Conservation (phyloP, 441 rosid species). For the Bocquillonia castaneifolia region DNA sequence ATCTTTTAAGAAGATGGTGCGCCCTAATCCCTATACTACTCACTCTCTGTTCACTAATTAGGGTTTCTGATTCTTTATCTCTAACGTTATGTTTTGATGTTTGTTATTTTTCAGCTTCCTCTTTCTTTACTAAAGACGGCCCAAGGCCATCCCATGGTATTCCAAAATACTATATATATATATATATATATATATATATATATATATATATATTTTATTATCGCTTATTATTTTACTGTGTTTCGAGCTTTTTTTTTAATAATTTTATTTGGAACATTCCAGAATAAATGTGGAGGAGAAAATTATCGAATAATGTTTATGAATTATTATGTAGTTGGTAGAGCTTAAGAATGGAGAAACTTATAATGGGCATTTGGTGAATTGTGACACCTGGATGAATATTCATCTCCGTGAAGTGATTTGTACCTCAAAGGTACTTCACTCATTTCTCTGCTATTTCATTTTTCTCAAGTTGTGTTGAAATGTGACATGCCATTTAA, state of each 20-base stretch:
- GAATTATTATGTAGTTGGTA: constrained; percentile 61
- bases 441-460: no score
- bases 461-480: no score
- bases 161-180: no score
- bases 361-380: constrained; percentile 91
- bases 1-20: neutral
- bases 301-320: no score
- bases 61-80: neutral
- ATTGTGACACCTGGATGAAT: constrained; percentile 98
- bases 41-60: neutral
- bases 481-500: no score
- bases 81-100: neutral
- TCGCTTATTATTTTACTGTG: neutral
- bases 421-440: constrained; percentile 86
- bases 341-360: constrained; percentile 97
- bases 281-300: no score
- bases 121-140: constrained; percentile 90
- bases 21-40: neutral
- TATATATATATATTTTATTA: constrained; percentile 6
- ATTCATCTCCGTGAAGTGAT: constrained; percentile 98
- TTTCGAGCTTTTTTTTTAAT: neutral
- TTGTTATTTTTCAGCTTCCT: constrained; percentile 63
- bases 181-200: no score
- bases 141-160: constrained; percentile 98
- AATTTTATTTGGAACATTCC: no score